Evolutionary conservation across 352 stramenopile genomes (phyloP), one percentile per base, ranked within the genome.

Genomic region (Pythium pyrilobum): DNA sequence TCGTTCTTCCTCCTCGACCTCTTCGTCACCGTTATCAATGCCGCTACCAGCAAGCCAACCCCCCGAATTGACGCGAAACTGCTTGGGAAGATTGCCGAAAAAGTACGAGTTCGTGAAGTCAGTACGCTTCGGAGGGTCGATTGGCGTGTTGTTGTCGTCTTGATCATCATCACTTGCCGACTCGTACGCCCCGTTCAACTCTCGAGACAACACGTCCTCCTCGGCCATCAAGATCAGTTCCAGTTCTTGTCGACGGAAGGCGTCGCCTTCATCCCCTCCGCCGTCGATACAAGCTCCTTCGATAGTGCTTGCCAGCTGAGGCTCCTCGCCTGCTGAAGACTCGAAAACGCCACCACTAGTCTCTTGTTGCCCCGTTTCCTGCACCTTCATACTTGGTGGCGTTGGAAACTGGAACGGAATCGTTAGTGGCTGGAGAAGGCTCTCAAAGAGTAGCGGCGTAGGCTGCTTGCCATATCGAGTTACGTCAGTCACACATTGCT

Each of bases 81-180:
- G 61, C 16, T 52, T 42, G 5, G 76, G 76, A 5, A 89, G 67
- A 40, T 80, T 84, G 10, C 72, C 69, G 51, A 87, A 89, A 62
- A 89, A 87, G 45, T 86, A 86, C 15, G 79, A 87, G 9, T 55
- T 60, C 4, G 72, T 85, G 45, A 89, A 89, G 27, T 89, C 77
- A 3, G 77, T 75, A 9, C 76, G 72, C 52, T 84, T 86, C 3
- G 74, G 74, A n/a, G 75, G 34, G 1, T 52, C 63, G 39, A 89
- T 53, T 21, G 15, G 46, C 40, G 23, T 63, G 42, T 20, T 64
- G 55, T 41, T 40, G 29, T 41, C 41, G 1, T 81, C 68, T 11
- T 74, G 57, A 18, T 87, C 79, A 29, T 86, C 77, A 9, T 88
- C 79, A 31, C 71, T 84, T n/a, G 69, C 65, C 9, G 52, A 42